Evolutionary conservation across 805 yeast species (phyloP), one percentile per base, ranked within the genome.

Genomic region (Pichia exigua): DNA sequence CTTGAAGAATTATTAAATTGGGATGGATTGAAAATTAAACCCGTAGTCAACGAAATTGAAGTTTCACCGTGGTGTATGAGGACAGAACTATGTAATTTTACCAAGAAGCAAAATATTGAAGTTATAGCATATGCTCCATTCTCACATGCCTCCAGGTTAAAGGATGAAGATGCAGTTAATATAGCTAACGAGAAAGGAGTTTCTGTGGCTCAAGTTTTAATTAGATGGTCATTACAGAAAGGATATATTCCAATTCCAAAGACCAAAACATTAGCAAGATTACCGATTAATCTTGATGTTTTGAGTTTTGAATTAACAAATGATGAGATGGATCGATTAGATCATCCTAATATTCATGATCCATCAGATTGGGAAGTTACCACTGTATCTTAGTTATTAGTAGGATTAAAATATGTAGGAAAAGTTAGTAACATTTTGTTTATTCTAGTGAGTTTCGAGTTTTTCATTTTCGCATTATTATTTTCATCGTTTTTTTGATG

Each of bases 111-210:
- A 52, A 80, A 73, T 44, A 77, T 90, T 42, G 68, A 73, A 7
- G 78, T 84, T 12, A 88, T 86, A 64, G 91, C 95, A 0, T 90
- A 78, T 68, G 82, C 94, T 9, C 96, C 97, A 9, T 75, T 90
- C 59, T 67, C 70, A 3, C 82, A 79, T 56, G 88, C 92, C 10
- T 62, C 64, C 45, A 78, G 81, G 59, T 64, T 82, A 44, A 64
- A 73, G 43, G 86, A 84, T 64, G 78, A 81, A 1, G 75, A 68
- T 46, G 71, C 86, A 47, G 61, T 67, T 22, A 65, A 61, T 32
- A 71, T 85, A 54, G 80, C 83, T 39, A 62, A 72, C 42, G 75
- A 73, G 52, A 75, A 75, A 42, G 72, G 73, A 3, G 73, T 76
- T 32, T 61, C 83, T 10, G 71, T 77, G 20, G 84, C 83, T 5